Evolutionary conservation across 2,329 filamentous ascomycete genomes (phyloP), one percentile per base, ranked within the genome.

Genomic region (Aureobasidium sp.): DNA sequence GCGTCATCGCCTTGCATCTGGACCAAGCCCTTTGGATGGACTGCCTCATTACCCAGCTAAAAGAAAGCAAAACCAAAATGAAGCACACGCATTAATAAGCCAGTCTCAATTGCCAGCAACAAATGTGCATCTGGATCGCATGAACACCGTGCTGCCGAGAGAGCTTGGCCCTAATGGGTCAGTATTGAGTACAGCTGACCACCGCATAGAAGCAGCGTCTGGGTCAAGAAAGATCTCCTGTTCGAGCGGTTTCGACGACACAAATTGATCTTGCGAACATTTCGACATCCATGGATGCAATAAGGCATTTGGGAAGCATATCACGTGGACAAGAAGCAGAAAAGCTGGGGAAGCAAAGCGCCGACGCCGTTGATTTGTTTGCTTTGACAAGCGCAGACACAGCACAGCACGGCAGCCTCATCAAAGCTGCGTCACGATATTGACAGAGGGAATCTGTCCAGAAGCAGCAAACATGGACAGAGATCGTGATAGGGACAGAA

Each of bases 401-500:
- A 13, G 17, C 26, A 32, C 52, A 42, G 52, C 41, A 13, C 52
- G 23, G 52, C 41, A 13, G 26, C 17, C 55, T 58, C 32, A 42
- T 37, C 55, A 34, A 17, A 42, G 32, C 53, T 57, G 12, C 37
- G 27, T 44, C 41, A 10, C 27, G 12, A 34, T 5, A n/a, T 46
- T 17, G 53, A 46, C 20, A 27, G 8, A 13, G 10, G 12, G 26
- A 20, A 26, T 34, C 12, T n/a, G 17, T 26, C n/a, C 2, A 36
- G 37, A 60, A 29, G 13, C 34, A 46, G 27, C 51, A 51, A 62
- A 26, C 61, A 70, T 70, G 69, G 75, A 77, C 64, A 70, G 74
- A 65, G 75, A 76, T 26, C 60, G 60, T 29, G 60, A 62, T 64
- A 72, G 75, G 60, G 75, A 76, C 48, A 69, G 76, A 69, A 77